Percentiles rank a stretch among this genome's conserved stretches.
These are phyloP conservation scores for Orychophragmus violaceus DNA, from an alignment of 345 rosid species.

Conservation along the genomic window DNA sequence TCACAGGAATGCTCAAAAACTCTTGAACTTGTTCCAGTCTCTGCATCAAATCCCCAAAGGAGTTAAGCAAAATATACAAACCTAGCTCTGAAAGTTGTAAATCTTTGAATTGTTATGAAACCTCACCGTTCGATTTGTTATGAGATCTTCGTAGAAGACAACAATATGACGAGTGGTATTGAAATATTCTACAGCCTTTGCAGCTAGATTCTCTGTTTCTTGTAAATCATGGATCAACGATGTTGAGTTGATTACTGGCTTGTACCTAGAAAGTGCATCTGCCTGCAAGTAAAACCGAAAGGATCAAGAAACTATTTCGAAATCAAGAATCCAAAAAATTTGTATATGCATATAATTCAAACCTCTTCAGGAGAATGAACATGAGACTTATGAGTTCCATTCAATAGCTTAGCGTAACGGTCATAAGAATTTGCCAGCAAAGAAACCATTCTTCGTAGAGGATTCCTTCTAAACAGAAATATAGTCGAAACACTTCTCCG, in stretches of 20 bases:
- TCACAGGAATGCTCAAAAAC: conserved; percentile 60
- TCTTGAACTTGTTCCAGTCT: conserved; percentile 65
- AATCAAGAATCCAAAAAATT: background rate
- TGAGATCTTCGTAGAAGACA: conserved; percentile 78
- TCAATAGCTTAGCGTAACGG: conserved; percentile 71
- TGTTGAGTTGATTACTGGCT: conserved; percentile 66
- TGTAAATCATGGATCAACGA: conserved; percentile 56
- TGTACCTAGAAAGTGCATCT: conserved; percentile 66
- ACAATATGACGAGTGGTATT: conserved; percentile 68
- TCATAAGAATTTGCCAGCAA: conserved; percentile 81
- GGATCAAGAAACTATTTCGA: conserved; percentile 16
- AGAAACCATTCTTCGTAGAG: conserved; percentile 81
- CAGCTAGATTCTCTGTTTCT: conserved; percentile 50
- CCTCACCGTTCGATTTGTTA: conserved; percentile 41
- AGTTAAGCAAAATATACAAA: background rate
- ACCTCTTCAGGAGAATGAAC: conserved; percentile 96
- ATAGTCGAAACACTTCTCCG: conserved; percentile 69
- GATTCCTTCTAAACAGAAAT: conserved; percentile 73
- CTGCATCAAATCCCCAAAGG: conserved; percentile 36
- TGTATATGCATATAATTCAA: background rate
- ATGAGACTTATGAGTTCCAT: conserved; percentile 96
- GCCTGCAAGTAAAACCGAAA: conserved; percentile 44
- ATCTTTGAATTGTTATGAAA: background rate
- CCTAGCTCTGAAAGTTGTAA: background rate
- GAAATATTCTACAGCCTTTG: conserved; percentile 57